Conservation (phyloP, 805 yeast species). For the Yarrowia sp. region DNA sequence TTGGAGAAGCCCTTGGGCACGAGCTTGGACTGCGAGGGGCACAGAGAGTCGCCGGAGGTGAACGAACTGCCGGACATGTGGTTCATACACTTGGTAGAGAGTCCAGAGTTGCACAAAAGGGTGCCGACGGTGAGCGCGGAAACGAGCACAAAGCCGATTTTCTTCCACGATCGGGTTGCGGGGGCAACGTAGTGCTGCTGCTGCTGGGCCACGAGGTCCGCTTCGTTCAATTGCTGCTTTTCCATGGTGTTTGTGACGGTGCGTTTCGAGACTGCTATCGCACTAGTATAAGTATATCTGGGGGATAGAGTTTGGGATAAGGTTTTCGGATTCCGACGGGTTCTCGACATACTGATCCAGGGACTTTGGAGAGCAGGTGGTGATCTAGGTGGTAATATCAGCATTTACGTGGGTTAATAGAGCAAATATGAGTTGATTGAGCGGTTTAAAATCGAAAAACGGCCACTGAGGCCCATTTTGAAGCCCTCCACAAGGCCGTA, state of each 20-base stretch:
- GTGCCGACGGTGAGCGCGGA: conserved; percentile 10
- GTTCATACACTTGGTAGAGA: background rate
- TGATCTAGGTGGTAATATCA: too few relatives aligned
- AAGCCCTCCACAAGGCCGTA: background rate
- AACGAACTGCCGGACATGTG: background rate
- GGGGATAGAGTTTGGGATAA: background rate
- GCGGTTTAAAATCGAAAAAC: too few relatives aligned
- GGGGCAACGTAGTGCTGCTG: background rate
- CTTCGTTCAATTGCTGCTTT: conserved; percentile 13
- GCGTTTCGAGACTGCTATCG: background rate
- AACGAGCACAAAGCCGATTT: background rate
- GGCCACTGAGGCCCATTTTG: background rate
- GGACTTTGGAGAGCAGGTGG: too few relatives aligned
- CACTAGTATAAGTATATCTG: conserved; percentile 6
- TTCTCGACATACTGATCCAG: too few relatives aligned
- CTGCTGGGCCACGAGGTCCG: background rate
- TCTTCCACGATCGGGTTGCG: conserved; percentile 8
- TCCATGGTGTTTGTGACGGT: background rate
- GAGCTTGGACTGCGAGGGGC: background rate
- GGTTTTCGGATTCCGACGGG: conserved; percentile 1
- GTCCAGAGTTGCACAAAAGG: conserved; percentile 1
- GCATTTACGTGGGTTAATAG: too few relatives aligned
- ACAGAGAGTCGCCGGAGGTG: background rate
- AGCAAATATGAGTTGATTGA: too few relatives aligned
- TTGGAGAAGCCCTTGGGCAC: background rate